Percentiles rank a stretch among this genome's conserved stretches.
These are phyloP conservation scores for Cicer cuneatum DNA, from an alignment of 306 rosid species.

Conservation along the genomic window DNA sequence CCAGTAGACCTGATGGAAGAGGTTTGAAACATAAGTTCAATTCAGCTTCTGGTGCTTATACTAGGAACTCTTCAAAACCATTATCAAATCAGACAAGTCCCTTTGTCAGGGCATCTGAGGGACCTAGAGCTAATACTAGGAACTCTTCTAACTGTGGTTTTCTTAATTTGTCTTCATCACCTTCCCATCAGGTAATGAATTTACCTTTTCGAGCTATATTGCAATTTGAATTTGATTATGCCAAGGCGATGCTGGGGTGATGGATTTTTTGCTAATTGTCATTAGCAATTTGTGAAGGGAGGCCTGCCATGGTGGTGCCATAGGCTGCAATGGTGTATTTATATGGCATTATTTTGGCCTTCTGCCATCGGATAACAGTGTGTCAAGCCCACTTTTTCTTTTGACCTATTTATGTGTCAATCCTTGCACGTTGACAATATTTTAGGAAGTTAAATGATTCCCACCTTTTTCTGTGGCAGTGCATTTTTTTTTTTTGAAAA, in stretches of 20 bases:
- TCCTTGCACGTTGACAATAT: not conserved
- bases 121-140: constrained; percentile 64
- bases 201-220: constrained; percentile 1
- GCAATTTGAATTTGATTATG: constrained; percentile 23
- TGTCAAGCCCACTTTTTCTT: not conserved
- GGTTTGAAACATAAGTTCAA: constrained; percentile 61
- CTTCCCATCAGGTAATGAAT: constrained; percentile 64
- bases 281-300: not conserved
- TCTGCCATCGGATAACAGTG: not conserved
- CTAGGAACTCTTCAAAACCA: constrained; percentile 62
- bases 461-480: not conserved
- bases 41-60: constrained; percentile 66
- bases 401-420: constrained; percentile 4
- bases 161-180: constrained; percentile 57
- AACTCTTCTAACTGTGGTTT: constrained; percentile 68
- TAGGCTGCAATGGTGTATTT: not conserved
- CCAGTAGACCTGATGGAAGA: constrained; percentile 73
- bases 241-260: not conserved
- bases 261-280: not conserved
- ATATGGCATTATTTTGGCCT: not conserved
- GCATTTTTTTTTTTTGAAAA: not conserved
- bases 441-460: not conserved
- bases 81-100: constrained; percentile 64
- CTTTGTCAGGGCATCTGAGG: constrained; percentile 66
- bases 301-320: not conserved